These are phyloP conservation scores for Fusarium redolens DNA, from an alignment of 2,329 filamentous ascomycete species.

Conservation along the genomic window DNA sequence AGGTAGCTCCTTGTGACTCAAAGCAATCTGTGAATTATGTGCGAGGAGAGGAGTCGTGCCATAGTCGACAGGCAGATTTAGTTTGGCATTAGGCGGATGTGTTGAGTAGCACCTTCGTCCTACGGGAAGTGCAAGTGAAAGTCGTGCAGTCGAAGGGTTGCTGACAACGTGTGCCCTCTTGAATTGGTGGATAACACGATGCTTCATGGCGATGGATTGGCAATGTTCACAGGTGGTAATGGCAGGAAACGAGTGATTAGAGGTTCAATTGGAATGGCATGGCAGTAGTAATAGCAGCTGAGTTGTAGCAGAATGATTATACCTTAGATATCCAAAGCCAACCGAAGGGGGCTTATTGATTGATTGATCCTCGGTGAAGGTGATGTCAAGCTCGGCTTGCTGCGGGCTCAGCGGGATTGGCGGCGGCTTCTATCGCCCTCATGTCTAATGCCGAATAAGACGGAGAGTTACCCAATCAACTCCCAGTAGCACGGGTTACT, in stretches of 20 bases:
- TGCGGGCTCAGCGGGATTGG: conserved; percentile 46
- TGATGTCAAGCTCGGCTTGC: conserved; percentile 53
- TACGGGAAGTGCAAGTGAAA: conserved; percentile 30
- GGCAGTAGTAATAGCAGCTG: conserved; percentile 5
- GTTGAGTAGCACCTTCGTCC: conserved; percentile 61
- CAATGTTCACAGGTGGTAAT: conserved; percentile 5
- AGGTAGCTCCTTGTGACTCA: conserved; percentile 78
- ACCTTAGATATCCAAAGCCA: conserved; percentile 36
- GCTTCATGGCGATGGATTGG: conserved; percentile 47
- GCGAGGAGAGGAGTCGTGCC: conserved; percentile 82
- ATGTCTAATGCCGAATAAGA: conserved; percentile 47
- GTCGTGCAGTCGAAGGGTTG: conserved; percentile 26
- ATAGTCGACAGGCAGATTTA: conserved; percentile 92
- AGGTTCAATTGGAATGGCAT: conserved; percentile 26
- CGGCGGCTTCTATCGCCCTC: conserved; percentile 43
- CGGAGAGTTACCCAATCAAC: conserved; percentile 24
- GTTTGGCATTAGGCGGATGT: conserved; percentile 68
- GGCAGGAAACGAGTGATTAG: conserved; percentile 17
- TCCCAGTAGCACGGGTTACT: not conserved
- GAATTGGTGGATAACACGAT: conserved; percentile 47
- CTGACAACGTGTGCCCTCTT: conserved; percentile 43
- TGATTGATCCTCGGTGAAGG: conserved; percentile 44
- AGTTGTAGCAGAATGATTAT: conserved; percentile 12
- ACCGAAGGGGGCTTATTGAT: conserved; percentile 39
- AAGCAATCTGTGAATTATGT: conserved; percentile 79